Percentiles rank a stretch among this genome's conserved stretches.
phyloP scores from a whole-genome alignment of 73 alveolate genomes.

The Blepharisma japonicum region DNA sequence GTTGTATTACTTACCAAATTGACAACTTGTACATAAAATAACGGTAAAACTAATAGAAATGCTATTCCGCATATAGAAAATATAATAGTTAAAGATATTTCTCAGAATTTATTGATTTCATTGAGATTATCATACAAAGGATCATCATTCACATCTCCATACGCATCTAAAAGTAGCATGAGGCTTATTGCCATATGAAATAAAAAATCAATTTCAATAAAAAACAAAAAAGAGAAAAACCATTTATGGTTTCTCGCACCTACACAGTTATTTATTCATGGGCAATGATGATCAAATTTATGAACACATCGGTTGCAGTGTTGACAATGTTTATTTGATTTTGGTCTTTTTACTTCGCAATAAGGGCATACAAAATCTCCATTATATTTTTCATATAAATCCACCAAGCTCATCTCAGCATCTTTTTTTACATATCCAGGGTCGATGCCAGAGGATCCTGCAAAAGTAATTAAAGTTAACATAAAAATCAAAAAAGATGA shows the following conservation, averaged over 20 bases:
- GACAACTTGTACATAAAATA: conserved; percentile 19
- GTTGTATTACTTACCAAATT: not conserved
- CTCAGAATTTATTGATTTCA: too few species aligned
- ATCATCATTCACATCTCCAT: too few species aligned
- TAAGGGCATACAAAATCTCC: conserved; percentile 33
- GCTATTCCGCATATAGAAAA: not conserved
- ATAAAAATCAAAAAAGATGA: conserved; percentile 4
- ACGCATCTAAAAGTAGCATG: too few species aligned
- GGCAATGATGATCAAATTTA: conserved; percentile 41
- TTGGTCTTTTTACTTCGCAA: conserved; percentile 29
- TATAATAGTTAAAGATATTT: too few species aligned
- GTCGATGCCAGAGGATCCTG: conserved; percentile 7
- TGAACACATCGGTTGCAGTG: conserved; percentile 35
- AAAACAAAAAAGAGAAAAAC: not conserved
- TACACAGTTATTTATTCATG: conserved; percentile 44
- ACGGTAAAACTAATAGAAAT: conserved; percentile 20
- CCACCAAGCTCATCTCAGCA: not conserved
- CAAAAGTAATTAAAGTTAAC: not conserved
- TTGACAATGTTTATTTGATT: conserved; percentile 30
- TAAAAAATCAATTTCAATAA: not conserved
- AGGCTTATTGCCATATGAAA: too few species aligned
- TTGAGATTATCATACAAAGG: too few species aligned
- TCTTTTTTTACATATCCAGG: conserved; percentile 31
- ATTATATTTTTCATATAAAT: conserved; percentile 22
- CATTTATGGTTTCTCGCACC: conserved; percentile 22